Evolutionary conservation across 768 basidiomycete species (phyloP), one percentile per base, ranked within the genome.

Genomic region (Lyophyllum shimeji): DNA sequence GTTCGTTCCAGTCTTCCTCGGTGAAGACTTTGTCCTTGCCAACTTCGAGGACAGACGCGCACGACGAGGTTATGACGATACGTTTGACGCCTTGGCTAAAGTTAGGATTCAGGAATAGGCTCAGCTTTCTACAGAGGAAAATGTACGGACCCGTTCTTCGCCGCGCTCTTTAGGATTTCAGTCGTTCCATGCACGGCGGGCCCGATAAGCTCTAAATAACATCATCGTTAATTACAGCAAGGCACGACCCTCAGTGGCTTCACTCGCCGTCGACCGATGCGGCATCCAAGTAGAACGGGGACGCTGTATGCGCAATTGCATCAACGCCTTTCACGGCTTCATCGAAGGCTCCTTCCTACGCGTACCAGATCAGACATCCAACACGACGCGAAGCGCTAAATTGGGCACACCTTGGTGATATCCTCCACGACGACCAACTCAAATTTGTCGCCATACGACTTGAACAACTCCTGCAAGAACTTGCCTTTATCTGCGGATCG

Each of bases 181-280:
- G 81, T 62, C 0, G 90, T 93, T 1, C 91, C 90, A 2, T 82
- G 71, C 3, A 93, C 80, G 23, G 91, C 91, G 5, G 92, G 91
- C 17, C 67, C 68, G 58, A 90, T 83, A 37, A 90, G 62, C 57
- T 89, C 85, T 86, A 44, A 34, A 11, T n/a, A 24, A 27, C 15
- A 17, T 29, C 21, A 20, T 37, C 8, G 23, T 20, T 3, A 13
- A 20, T 53, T 39, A 52, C 31, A 20, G 4, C 18, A 17, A 13
- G 11, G 21, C 24, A 17, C 3, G 34, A 13, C 15, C 15, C 8
- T 37, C 15, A 37, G 42, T 40, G 5, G n/a, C n/a, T n/a, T n/a
- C n/a, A n/a, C n/a, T n/a, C 46, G 64, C 63, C 65, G 17, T 64
- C 52, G 34, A 78, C 77, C 33, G 80, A 72, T 12, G 70, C 69